These are phyloP conservation scores for Tuber brumale DNA, from an alignment of 495 filamentous ascomycete genomes.

Conservation along the genomic window DNA sequence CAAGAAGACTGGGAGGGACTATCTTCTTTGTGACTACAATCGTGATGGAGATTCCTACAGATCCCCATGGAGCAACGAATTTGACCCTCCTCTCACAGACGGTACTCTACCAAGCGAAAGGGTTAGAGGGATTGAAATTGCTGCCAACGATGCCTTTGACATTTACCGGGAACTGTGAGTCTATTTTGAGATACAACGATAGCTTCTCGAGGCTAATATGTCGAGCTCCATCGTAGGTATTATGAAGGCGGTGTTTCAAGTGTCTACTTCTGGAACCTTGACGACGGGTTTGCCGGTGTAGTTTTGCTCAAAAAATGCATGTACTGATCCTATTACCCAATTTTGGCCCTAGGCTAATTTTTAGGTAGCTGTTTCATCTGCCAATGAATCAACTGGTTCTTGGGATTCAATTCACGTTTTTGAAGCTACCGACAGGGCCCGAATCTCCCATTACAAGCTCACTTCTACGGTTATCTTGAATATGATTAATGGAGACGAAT, in stretches of 20 bases:
- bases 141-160: slow-evolving; percentile 92
- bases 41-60: slow-evolving; percentile 96
- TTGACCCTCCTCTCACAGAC: slow-evolving; percentile 69
- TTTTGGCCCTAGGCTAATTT: slow-evolving; percentile 16
- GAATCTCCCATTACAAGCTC: slow-evolving; percentile 91
- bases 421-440: slow-evolving; percentile 83
- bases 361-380: slow-evolving; percentile 54
- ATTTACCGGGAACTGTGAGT: slow-evolving; percentile 81
- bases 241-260: slow-evolving; percentile 93
- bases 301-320: slow-evolving; percentile 89
- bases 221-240: slow-evolving; percentile 50
- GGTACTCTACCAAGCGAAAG: slow-evolving; percentile 75
- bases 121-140: slow-evolving; percentile 86
- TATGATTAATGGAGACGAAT: slow-evolving; percentile 62
- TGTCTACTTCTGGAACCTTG: slow-evolving; percentile 97
- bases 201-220: slow-evolving; percentile 10
- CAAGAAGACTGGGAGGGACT: slow-evolving; percentile 82
- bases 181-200: not conserved
- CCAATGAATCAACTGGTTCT: slow-evolving; percentile 66
- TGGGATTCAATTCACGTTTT: slow-evolving; percentile 99
- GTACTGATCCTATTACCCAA: slow-evolving; percentile 26
- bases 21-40: slow-evolving; percentile 99
- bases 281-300: slow-evolving; percentile 96
- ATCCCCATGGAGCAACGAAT: slow-evolving; percentile 96
- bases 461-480: slow-evolving; percentile 94